Evolutionary conservation across 2,329 filamentous ascomycete genomes (phyloP), one percentile per base, ranked within the genome.

Genomic region (Dryadomyces quercus-mongolicae): DNA sequence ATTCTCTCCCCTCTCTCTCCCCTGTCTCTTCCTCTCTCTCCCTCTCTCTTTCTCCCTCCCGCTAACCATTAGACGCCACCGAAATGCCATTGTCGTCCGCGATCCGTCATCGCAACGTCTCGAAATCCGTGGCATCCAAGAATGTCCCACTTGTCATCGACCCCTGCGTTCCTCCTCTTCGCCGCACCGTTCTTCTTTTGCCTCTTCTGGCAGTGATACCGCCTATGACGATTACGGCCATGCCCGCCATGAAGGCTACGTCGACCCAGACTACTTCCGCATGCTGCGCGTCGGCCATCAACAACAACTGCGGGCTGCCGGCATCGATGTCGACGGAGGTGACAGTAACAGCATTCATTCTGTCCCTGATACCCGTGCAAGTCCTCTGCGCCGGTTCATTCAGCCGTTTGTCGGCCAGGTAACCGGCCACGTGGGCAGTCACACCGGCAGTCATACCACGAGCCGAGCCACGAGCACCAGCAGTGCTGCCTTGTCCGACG

Each of bases 181-280:
- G 44, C 68, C 76, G 52, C 75, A 80, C 21, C 70, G 72, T 36
- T 66, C 54, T 5, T 51, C 72, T 57, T 80, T 72, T 64, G 78
- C 78, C 53, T 10, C 49, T 16, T 43, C 34, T 20, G 51, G 2
- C 52, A 44, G 21, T 34, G 15, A 44, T 20, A 10, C 15, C 42
- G 42, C 7, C 42, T 44, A 44, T 9, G 18, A 44, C 38, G 40
- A 45, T 62, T 69, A 44, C 38, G 40, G 44, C 62, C 69, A 36
- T 64, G 67, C 51, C 40, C 38, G 71, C 38, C 68, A 67, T 60
- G 77, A 85, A 50, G 79, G 84, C 55, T 97, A 91, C 65, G 86
- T 96, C 61, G 85, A 91, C 63, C 91, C 91, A 2, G 82, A 90
- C 52, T 98, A 98, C 73, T 98, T 98, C 69, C 88, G 88, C 63